Base-by-base conservation (phyloP, 2,329 filamentous ascomycete genomes). In the Cyphellophora attinorum region DNA sequence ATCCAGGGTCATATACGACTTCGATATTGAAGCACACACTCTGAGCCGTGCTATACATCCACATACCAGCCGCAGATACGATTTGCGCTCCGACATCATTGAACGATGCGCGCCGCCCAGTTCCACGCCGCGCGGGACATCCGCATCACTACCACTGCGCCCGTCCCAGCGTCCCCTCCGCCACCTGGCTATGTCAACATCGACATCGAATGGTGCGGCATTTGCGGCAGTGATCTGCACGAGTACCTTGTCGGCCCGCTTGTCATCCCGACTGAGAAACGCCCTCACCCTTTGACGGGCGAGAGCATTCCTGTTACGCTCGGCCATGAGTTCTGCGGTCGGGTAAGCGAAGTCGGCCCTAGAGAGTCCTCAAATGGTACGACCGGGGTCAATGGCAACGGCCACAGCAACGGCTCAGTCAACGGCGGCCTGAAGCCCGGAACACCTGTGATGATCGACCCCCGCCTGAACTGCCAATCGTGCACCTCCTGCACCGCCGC, bases 311-410 rank as follows among this genome's bases (percentile, higher is more conserved):
- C 64, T 16, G 37, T 71, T 36, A 69, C 65, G 2, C 62, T 72
- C 37, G 68, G 68, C 5, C 68, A 72, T 42, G 68, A 70, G 42
- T 71, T 72, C 46, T 64, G 60, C 34, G 68, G 66, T 6, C 53
- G 60, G 2, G 55, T 71, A 15, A 64, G 68, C 46, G 65, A 70
- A 45, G 57, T 70, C 11, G 61, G 63, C 17, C n/a, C n/a, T n/a
- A n/a, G n/a, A n/a, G n/a, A n/a, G n/a, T n/a, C n/a, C n/a, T n/a
- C n/a, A n/a, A n/a, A n/a, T n/a, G n/a, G n/a, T n/a, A n/a, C n/a
- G n/a, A n/a, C n/a, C n/a, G n/a, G n/a, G n/a, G n/a, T n/a, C n/a
- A n/a, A n/a, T n/a, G n/a, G n/a, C n/a, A n/a, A n/a, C n/a, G n/a
- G n/a, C n/a, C n/a, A n/a, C n/a, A n/a, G n/a, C n/a, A n/a, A n/a